Percentiles rank a stretch among this genome's conserved stretches.
Conservation (phyloP, 139 green algal genomes). For the Coelastrella sp. region DNA sequence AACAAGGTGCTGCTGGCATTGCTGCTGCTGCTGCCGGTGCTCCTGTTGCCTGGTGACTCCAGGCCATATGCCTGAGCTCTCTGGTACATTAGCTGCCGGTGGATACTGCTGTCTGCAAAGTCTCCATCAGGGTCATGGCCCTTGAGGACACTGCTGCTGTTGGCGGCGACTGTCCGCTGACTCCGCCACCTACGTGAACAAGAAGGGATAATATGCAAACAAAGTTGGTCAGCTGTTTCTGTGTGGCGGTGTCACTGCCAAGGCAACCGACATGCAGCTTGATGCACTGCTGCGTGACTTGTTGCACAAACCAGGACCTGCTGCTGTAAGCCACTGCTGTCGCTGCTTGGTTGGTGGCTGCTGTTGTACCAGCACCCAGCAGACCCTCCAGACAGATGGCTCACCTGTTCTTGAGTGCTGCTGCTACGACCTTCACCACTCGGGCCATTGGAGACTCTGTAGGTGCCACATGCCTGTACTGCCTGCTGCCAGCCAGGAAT, state of each 20-base stretch:
- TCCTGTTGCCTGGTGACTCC: not conserved
- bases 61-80: not conserved
- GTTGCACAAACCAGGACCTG: not conserved
- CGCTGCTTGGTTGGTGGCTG: not conserved
- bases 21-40: not conserved
- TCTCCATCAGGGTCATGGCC: not conserved
- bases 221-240: not conserved
- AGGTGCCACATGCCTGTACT: conserved; percentile 77
- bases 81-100: conserved; percentile 27
- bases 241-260: too few relatives aligned
- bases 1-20: not conserved
- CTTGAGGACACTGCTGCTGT: not conserved
- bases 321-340: not conserved
- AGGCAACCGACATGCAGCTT: not conserved
- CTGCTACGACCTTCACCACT: conserved; percentile 81
- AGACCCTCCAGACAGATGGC: not conserved
- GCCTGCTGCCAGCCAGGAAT: conserved; percentile 73
- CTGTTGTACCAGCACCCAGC: not conserved
- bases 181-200: conserved; percentile 17
- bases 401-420: conserved; percentile 71
- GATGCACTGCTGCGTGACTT: not conserved
- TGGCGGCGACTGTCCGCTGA: too few relatives aligned
- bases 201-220: not conserved
- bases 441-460: conserved; percentile 87
- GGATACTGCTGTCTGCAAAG: conserved; percentile 3